Base-by-base conservation (phyloP, 305 asterid species). In the Fraxinus velutina region DNA sequence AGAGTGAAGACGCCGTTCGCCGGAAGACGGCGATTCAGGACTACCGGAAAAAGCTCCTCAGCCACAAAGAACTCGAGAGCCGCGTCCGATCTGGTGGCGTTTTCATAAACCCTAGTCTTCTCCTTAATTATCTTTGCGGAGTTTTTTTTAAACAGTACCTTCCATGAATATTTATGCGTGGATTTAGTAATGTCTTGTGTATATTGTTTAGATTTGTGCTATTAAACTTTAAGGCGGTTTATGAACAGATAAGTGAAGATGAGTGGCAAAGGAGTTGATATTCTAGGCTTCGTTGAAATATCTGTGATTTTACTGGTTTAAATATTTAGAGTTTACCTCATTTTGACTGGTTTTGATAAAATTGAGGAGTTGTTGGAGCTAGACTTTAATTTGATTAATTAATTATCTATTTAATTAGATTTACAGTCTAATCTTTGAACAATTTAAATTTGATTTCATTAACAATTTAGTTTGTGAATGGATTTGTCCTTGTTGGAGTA, bases 81-180 rank as follows among this genome's bases (percentile, higher is more conserved):
- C 93, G 98, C 74, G 94, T 93, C 84, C 90, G 97, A 84, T 89
- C 91, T 72, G 97, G 97, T 94, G 75, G 73, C 78, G 5, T 36
- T 81, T 83, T 82, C 86, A 86, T 44, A 81, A 85, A 84, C 86
- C 90, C 90, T 82, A 85, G 44, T 52, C 68, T 78, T 60, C 57
- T 52, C 24, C 15, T 68, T 9, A 2, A 42, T 27, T 60, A 57
- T 55, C 47, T 30, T 12, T 50, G 72, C 29, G 1, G 32, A 30
- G 32, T 36, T 52, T 55, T 42, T 30, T 47, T 76, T 75, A 27
- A 19, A 3, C 10, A 34, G 22, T 64, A 52, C 57, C 5, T 50
- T 47, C 22, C 19, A 12, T 76, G 21, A 12, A 33, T 32, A n/a
- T 78, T 78, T 37, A 66, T 33, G 6, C 62, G 60, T 5, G 76